Conservation (phyloP, 257 asterid genomes). For the Gynochthodes officinalis region DNA sequence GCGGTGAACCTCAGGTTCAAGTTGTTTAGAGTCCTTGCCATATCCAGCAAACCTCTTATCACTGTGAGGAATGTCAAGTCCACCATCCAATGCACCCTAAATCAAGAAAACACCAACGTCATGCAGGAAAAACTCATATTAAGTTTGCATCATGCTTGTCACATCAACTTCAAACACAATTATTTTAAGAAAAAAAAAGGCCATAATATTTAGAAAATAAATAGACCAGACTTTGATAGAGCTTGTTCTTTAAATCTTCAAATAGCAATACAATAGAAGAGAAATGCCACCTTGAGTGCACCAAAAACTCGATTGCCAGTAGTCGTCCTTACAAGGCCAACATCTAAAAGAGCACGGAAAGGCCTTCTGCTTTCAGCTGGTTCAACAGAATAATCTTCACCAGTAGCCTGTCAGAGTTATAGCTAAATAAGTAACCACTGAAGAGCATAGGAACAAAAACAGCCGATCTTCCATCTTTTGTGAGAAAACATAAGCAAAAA, state of each 20-base stretch:
- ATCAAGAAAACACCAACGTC: not conserved
- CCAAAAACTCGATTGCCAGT: constrained; percentile 92
- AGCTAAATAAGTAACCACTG: not conserved
- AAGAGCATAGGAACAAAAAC: not conserved
- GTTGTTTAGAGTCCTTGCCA: constrained; percentile 55
- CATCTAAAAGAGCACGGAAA: constrained; percentile 92
- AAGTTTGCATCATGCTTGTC: not conserved
- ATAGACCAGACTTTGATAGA: not conserved
- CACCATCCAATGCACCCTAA: constrained; percentile 80
- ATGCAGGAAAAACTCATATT: not conserved
- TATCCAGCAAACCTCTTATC: constrained; percentile 86
- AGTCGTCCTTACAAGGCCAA: constrained; percentile 81
- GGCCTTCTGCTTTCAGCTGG: constrained; percentile 88
- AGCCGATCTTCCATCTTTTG: not conserved
- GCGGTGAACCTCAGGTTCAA: constrained; percentile 65
- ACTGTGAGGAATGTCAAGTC: constrained; percentile 76
- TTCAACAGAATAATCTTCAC: constrained; percentile 92
- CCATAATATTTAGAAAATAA: not conserved
- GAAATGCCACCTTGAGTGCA: constrained; percentile 66
- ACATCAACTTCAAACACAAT: not conserved
- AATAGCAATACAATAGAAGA: not conserved
- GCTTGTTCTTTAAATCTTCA: not conserved
- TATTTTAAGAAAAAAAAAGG: not conserved
- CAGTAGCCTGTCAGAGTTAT: constrained; percentile 55
- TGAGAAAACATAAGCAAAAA: not conserved